Base-by-base conservation (phyloP, 176 grass and related monocot genomes). In the Dendrocalamus sinicus region DNA sequence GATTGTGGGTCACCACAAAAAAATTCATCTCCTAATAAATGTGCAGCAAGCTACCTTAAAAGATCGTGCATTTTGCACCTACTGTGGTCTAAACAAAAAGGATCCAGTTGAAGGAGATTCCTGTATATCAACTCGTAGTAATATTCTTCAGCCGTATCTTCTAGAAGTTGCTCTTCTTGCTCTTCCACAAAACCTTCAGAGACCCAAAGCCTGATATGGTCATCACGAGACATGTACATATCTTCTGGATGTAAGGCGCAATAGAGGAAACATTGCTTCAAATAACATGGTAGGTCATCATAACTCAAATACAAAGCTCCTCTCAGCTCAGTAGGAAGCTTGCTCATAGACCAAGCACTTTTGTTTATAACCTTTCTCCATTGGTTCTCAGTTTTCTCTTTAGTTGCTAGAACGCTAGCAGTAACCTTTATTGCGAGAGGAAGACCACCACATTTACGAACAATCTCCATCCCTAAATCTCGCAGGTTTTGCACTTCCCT, bases 221-320 rank as follows among this genome's bases (percentile, higher is more conserved):
- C 19, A 70, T 44, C 40, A 44, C 39, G 67, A 0, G 0, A 1
- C 0, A 70, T 70, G 4, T 1, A 1, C 0, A 0, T 2, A 12
- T 70, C 10, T 70, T 70, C 67, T 1, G 19, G 15, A 44, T 3
- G 45, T 4, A 45, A 7, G 0, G 9, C 20, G 0, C 4, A 70
- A n/a, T 70, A n/a, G 0, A 83, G 40, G 26, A 88, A 88, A 12
- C 80, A 88, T 3, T 77, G 73, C 48, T 88, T 88, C 11, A 83
- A 22, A 72, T 63, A 1, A 0, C 1, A 4, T 12, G 73, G 80
- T 43, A 88, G 8, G 7, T 78, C 72, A 55, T 78, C 54, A 12
- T 88, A 88, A 9, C 79, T 88, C 30, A 88, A 9, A 40, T 83
- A 83, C 5, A 88, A 8, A 12, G 79, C 86, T 43, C 73, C 80